Percentiles rank a stretch among this genome's conserved stretches.
These are phyloP conservation scores for Ustilago sp. DNA, from an alignment of 1,284 basidiomycete species.

Conservation along the genomic window DNA sequence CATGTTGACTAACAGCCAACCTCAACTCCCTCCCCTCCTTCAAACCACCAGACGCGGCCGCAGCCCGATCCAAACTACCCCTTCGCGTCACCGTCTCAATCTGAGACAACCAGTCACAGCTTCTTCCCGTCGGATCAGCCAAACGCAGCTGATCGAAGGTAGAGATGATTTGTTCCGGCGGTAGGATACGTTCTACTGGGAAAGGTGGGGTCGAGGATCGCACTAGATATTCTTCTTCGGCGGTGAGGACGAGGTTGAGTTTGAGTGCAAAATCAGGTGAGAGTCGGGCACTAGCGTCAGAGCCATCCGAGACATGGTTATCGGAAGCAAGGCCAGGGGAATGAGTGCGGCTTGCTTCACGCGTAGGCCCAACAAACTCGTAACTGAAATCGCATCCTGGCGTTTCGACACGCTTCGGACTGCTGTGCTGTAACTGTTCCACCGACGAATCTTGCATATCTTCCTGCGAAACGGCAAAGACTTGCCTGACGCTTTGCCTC, in stretches of 20 bases:
- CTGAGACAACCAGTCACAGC: slow-evolving; percentile 32
- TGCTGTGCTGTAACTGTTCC: background rate
- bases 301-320: too few relatives aligned
- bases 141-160: slow-evolving; percentile 50
- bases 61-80: slow-evolving; percentile 23
- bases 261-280: background rate
- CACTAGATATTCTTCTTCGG: background rate
- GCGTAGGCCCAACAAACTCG: slow-evolving; percentile 20
- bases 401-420: background rate
- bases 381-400: slow-evolving; percentile 31
- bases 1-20: slow-evolving; percentile 8
- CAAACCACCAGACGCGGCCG: background rate
- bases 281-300: background rate
- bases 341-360: background rate
- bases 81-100: slow-evolving; percentile 18
- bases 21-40: slow-evolving; percentile 5
- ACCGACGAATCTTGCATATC: slow-evolving; percentile 4
- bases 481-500: background rate
- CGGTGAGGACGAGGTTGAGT: background rate
- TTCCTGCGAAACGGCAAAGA: slow-evolving; percentile 1
- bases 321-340: background rate
- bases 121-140: slow-evolving; percentile 22
- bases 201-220: slow-evolving; percentile 13
- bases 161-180: slow-evolving; percentile 52
- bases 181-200: slow-evolving; percentile 47